phyloP scores from a whole-genome alignment of 2,329 filamentous ascomycete species.

The Aureobasidium lini region DNA sequence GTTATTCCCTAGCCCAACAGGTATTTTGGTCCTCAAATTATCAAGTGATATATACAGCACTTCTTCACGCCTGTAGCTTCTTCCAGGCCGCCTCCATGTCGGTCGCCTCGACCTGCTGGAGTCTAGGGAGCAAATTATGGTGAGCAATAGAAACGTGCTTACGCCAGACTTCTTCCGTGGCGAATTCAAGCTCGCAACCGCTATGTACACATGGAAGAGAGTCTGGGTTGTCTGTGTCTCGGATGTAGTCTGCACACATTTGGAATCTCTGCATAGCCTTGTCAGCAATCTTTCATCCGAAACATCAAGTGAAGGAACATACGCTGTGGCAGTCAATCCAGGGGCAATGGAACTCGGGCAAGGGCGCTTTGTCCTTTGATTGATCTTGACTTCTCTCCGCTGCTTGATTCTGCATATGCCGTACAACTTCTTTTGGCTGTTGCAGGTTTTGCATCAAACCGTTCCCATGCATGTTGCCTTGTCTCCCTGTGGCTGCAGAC shows the following conservation, averaged over 20 bases:
- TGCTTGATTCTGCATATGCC: not conserved
- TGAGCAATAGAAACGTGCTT: constrained; percentile 21
- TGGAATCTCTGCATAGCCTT: not conserved
- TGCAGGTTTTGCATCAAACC: not conserved
- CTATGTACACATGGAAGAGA: constrained; percentile 20
- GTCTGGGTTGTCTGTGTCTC: not conserved
- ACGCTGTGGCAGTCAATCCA: constrained; percentile 10
- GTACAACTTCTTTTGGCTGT: not conserved
- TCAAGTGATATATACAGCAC: not conserved
- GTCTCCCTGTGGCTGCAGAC: not conserved
- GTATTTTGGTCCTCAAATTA: not conserved
- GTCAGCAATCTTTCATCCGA: not conserved
- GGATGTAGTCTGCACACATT: not conserved
- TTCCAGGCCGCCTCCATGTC: constrained; percentile 6
- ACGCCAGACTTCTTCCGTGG: constrained; percentile 20
- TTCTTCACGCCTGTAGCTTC: not conserved
- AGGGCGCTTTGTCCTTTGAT: not conserved
- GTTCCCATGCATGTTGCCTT: not conserved
- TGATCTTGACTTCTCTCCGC: not conserved
- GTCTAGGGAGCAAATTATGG: constrained; percentile 19
- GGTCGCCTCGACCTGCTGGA: not conserved
- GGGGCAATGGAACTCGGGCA: constrained; percentile 6
- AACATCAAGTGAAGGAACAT: not conserved
- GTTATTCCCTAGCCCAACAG: not conserved
- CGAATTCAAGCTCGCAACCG: constrained; percentile 19